Base-by-base conservation (phyloP, 176 grass and related monocot genomes). In the Carex kokanica region DNA sequence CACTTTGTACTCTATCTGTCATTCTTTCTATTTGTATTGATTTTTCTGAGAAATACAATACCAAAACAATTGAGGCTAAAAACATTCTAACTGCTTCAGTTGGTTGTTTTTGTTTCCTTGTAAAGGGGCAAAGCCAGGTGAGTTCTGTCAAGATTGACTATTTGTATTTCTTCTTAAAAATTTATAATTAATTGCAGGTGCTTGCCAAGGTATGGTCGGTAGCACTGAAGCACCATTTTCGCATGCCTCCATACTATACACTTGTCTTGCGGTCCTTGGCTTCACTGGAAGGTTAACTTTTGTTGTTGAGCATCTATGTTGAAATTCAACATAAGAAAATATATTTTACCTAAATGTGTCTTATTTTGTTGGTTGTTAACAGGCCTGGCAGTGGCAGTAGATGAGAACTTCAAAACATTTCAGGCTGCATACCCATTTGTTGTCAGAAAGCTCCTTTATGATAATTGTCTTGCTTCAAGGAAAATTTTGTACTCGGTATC, bases 231-330 rank as follows among this genome's bases (percentile, higher is more conserved):
- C 92, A 98, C 78, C 90, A 98, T 14, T 98, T 98, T 81, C 92
- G 86, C 72, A 98, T 98, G 95, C 95, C 95, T 53, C 87, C 95
- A 41, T 98, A 94, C 75, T 98, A 91, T 84, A 94, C 95, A 25
- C 75, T 98, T 23, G 84, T 98, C 73, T 91, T 98, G 67, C 89
- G 95, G 17, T 98, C 95, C 77, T 84, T 98, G 83, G 92, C 92
- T 83, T 98, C 95, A 64, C 51, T 73, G 51, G 82, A 84, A 84
- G 82, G 82, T 71, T 7, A 72, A 14, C 15, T 32, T 83, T 74
- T 74, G 64, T 71, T 21, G 16, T 73, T 84, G 8, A 56, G 17
- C 47, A 49, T 69, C 27, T 18, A 58, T 58, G 25, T 69, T 55
- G 0, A 71, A 72, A n/a, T 71, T 83, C 47, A 71, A 13, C 29